phyloP scores from a whole-genome alignment of 441 rosid genomes.

The Eruca vesicaria region DNA sequence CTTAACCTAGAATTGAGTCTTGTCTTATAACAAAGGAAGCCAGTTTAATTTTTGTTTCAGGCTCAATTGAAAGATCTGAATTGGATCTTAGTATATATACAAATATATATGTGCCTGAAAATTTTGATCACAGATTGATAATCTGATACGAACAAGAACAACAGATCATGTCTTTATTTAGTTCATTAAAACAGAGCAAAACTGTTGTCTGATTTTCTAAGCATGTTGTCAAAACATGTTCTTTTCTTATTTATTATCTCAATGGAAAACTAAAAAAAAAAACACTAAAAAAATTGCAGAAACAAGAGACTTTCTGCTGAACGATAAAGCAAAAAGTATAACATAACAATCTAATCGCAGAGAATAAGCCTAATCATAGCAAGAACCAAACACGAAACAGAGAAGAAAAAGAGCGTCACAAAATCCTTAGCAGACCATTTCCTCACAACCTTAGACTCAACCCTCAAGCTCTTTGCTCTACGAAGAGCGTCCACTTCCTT shows the following conservation, averaged over 20 bases:
- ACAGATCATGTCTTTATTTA: too few species aligned
- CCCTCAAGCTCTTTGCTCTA: slow-evolving; percentile 87
- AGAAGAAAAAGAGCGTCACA: slow-evolving; percentile 71
- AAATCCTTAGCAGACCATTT: slow-evolving; percentile 86
- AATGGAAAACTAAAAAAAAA: neutral
- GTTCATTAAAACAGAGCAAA: neutral
- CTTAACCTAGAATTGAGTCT: too few species aligned
- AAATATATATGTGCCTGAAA: too few species aligned
- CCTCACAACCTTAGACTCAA: slow-evolving; percentile 54
- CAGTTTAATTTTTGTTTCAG: too few species aligned
- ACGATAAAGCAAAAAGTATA: neutral
- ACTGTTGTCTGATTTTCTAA: too few species aligned
- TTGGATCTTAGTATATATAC: too few species aligned
- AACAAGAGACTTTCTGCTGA: slow-evolving; percentile 35
- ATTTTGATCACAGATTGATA: too few species aligned
- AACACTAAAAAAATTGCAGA: slow-evolving; percentile 18
- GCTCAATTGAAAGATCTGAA: too few species aligned
- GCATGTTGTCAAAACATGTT: neutral
- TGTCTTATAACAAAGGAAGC: too few species aligned
- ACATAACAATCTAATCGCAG: slow-evolving; percentile 41
- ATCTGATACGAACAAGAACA: too few species aligned
- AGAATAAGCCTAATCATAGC: slow-evolving; percentile 69
- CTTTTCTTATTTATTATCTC: neutral
- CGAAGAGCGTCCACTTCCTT: slow-evolving; percentile 91
- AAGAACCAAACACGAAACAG: slow-evolving; percentile 67